These are phyloP conservation scores for Hypericum perforatum DNA, from an alignment of 345 rosid species.

Conservation along the genomic window DNA sequence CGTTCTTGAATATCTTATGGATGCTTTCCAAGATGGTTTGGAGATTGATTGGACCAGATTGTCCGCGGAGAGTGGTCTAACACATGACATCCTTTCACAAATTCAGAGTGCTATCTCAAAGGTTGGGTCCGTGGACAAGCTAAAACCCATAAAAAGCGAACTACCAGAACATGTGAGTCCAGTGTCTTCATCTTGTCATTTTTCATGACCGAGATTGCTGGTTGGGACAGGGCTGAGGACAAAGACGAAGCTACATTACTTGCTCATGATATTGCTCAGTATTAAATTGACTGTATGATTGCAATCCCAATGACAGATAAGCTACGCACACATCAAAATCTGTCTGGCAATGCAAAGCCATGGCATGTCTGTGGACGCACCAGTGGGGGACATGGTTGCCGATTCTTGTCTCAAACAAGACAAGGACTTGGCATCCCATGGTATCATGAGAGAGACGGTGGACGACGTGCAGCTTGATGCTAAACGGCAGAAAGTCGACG, in stretches of 20 bases:
- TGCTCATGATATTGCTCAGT: too few species aligned
- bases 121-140: constrained; percentile 34
- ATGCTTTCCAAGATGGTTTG: constrained; percentile 30
- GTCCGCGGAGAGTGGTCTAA: constrained; percentile 26
- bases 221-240: too few species aligned
- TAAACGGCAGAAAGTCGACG: constrained; percentile 29
- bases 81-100: constrained; percentile 17
- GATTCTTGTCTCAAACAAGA: neutral
- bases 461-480: neutral
- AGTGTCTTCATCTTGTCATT: neutral
- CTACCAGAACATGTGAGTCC: constrained; percentile 33
- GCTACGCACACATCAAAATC: constrained; percentile 31
- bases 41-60: constrained; percentile 29
- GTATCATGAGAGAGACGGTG: constrained; percentile 4
- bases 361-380: constrained; percentile 19
- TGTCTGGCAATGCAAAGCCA: constrained; percentile 22
- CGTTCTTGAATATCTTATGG: constrained; percentile 30
- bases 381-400: neutral
- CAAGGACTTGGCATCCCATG: neutral
- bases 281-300: neutral
- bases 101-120: constrained; percentile 28
- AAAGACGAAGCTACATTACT: too few species aligned
- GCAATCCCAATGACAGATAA: constrained; percentile 22
- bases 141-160: constrained; percentile 37
- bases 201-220: too few species aligned